phyloP scores from a whole-genome alignment of 176 grass and related monocot species.

The Oryza officinalis region DNA sequence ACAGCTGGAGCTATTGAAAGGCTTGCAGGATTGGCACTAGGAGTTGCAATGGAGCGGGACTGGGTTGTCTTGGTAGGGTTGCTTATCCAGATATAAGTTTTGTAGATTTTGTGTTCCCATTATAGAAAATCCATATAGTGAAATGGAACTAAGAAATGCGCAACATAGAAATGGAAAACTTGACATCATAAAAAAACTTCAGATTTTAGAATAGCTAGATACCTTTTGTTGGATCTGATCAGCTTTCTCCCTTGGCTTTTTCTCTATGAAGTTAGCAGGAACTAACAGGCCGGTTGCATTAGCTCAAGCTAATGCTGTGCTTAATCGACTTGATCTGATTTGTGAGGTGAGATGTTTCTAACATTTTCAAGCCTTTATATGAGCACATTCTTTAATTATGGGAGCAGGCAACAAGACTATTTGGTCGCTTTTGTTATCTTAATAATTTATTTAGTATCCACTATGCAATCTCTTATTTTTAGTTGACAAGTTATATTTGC shows the following conservation, averaged over 20 bases:
- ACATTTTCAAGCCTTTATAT: conserved; percentile 7
- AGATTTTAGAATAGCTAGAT: conserved; percentile 26
- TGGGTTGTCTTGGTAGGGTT: conserved; percentile 93
- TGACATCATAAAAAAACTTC: not conserved
- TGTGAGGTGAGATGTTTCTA: conserved; percentile 63
- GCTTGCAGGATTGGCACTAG: conserved; percentile 81
- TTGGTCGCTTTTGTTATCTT: conserved; percentile 13
- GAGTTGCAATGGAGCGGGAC: conserved; percentile 89
- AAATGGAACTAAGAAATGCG: conserved; percentile 9
- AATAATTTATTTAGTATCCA: conserved; percentile 7
- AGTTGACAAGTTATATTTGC: conserved; percentile 32
- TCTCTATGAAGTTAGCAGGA: conserved; percentile 86
- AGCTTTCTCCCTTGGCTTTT: conserved; percentile 34
- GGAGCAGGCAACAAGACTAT: not conserved
- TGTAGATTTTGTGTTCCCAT: not conserved
- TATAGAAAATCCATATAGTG: not conserved
- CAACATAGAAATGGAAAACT: not conserved
- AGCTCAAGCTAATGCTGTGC: conserved; percentile 90
- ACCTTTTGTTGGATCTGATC: conserved; percentile 17
- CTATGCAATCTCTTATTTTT: conserved; percentile 26
- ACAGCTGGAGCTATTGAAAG: conserved; percentile 81
- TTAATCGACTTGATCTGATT: conserved; percentile 90
- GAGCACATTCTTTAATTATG: not conserved
- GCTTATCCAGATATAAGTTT: conserved; percentile 24
- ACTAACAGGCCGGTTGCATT: conserved; percentile 86